Evolutionary conservation across 2,329 filamentous ascomycete species (phyloP).

Genomic region (Periconia sp.): DNA sequence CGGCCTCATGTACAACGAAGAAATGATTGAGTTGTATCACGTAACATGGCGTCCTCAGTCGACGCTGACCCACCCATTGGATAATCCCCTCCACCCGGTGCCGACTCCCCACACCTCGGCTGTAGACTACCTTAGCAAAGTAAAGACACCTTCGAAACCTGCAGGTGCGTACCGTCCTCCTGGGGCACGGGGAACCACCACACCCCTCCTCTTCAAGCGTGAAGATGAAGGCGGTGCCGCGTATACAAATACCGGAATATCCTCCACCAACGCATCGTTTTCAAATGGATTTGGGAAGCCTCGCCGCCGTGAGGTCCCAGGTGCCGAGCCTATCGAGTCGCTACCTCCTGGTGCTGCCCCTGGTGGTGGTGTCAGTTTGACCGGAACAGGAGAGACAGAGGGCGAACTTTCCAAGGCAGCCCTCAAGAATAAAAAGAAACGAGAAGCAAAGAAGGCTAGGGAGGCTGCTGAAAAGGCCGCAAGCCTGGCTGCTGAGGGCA

Average conservation of each 20-base stretch:
- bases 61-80: slow-evolving; percentile 63
- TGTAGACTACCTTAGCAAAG: slow-evolving; percentile 77
- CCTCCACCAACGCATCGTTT: slow-evolving; percentile 60
- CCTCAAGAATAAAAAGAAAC: slow-evolving; percentile 98
- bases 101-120: slow-evolving; percentile 85
- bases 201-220: slow-evolving; percentile 93
- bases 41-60: slow-evolving; percentile 82
- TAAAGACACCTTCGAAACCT: slow-evolving; percentile 95
- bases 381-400: slow-evolving; percentile 70
- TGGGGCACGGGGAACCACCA: slow-evolving; percentile 85
- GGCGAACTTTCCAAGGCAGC: slow-evolving; percentile 82
- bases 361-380: slow-evolving; percentile 69
- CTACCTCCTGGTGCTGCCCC: slow-evolving; percentile 73
- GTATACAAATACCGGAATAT: slow-evolving; percentile 79
- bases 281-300: slow-evolving; percentile 81
- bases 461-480: slow-evolving; percentile 67
- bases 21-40: slow-evolving; percentile 93
- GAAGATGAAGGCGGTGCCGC: slow-evolving; percentile 96
- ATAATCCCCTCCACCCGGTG: slow-evolving; percentile 74
- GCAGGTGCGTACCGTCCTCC: slow-evolving; percentile 96
- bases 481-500: slow-evolving; percentile 38
- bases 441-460: slow-evolving; percentile 88
- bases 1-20: slow-evolving; percentile 90
- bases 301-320: slow-evolving; percentile 80
- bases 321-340: slow-evolving; percentile 74